Percentiles rank a stretch among this genome's conserved stretches.
Evolutionary conservation across 202 grass and related monocot genomes (phyloP).

Genomic region (Elaeis oleifera): DNA sequence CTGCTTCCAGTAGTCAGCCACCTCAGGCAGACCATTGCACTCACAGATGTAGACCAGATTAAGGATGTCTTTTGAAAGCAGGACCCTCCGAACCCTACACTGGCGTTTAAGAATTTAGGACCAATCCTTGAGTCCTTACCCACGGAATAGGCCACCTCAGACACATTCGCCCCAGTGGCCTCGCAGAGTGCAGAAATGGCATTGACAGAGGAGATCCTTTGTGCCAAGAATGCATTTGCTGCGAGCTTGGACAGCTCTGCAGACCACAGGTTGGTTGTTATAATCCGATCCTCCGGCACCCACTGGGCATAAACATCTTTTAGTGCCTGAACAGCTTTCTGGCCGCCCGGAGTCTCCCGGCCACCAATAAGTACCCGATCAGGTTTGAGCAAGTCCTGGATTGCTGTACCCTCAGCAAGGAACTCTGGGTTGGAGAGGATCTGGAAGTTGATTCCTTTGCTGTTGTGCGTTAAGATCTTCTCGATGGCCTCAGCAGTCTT

Average conservation of each 20-base stretch:
- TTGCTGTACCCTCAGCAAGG: constrained; percentile 39
- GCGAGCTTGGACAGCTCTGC: constrained; percentile 47
- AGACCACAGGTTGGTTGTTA: constrained; percentile 31
- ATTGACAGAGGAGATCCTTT: constrained; percentile 47
- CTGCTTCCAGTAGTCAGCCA: constrained; percentile 45
- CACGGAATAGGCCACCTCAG: constrained; percentile 41
- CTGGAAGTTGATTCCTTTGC: constrained; percentile 19
- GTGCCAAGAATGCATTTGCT: constrained; percentile 43
- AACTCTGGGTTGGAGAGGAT: constrained; percentile 58
- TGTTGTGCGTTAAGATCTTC: constrained; percentile 28
- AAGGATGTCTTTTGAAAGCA: constrained; percentile 34
- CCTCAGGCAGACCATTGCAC: constrained; percentile 32
- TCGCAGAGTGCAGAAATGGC: constrained; percentile 46
- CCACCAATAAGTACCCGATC: constrained; percentile 52
- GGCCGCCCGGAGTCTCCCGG: constrained; percentile 21
- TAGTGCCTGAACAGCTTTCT: constrained; percentile 27
- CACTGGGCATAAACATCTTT: constrained; percentile 39
- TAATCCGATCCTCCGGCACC: constrained; percentile 41
- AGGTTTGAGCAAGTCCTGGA: constrained; percentile 36
- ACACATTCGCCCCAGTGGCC: constrained; percentile 36
- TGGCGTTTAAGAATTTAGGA: constrained; percentile 25
- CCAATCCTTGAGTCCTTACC: constrained; percentile 34
- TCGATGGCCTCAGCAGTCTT: constrained; percentile 47
- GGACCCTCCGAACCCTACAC: constrained; percentile 45
- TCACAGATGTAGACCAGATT: constrained; percentile 46